Conservation (phyloP, 805 yeast species). For the Cyberlindnera japonica region DNA sequence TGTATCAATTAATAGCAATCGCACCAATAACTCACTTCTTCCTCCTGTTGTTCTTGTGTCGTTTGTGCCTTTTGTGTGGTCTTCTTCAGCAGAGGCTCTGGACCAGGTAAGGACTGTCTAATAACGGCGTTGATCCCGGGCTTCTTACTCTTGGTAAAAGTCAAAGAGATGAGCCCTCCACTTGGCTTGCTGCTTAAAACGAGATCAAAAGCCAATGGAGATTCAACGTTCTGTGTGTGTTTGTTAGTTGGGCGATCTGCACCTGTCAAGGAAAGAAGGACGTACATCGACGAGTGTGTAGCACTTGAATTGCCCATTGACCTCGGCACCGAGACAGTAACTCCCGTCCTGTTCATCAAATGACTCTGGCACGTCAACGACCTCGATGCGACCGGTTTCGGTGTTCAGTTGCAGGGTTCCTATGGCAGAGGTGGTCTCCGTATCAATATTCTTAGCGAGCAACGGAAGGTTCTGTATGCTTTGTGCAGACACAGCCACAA, state of each 20-base stretch:
- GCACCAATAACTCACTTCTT: constrained; percentile 4
- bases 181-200: constrained; percentile 16
- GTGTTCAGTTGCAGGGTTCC: constrained; percentile 8
- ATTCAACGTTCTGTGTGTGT: neutral
- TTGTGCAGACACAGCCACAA: neutral
- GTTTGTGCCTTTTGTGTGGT: neutral
- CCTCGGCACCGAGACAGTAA: constrained; percentile 25
- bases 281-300: constrained; percentile 18
- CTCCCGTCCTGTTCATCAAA: constrained; percentile 7
- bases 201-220: constrained; percentile 12
- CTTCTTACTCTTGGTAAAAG: constrained; percentile 9
- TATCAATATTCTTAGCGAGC: constrained; percentile 11
- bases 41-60: constrained; percentile 3
- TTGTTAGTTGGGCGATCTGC: neutral
- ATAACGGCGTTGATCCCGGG: constrained; percentile 16
- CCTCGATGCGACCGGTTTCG: constrained; percentile 3
- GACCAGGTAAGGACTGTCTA: constrained; percentile 11
- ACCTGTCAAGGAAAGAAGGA: neutral
- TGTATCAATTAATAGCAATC: too few species aligned
- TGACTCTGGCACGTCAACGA: constrained; percentile 1
- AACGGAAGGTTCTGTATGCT: constrained; percentile 3
- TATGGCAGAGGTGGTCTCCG: constrained; percentile 3
- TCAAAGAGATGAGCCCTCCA: constrained; percentile 20
- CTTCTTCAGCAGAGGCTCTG: constrained; percentile 12
- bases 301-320: constrained; percentile 15